These are phyloP conservation scores for Zygosaccharomyces bailii DNA, from an alignment of 805 yeast genomes.

Conservation along the genomic window DNA sequence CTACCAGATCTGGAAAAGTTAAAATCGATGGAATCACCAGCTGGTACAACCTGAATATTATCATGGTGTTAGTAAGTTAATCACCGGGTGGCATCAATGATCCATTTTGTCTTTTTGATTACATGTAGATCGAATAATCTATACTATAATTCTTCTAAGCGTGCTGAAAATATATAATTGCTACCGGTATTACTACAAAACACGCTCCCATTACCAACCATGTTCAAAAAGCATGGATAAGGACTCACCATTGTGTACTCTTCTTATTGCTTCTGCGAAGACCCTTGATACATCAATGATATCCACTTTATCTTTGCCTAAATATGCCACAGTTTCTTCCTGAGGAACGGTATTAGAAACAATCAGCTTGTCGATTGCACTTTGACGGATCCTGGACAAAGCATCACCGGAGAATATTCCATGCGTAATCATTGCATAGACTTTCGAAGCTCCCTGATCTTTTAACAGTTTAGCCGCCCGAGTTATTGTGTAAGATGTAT, in stretches of 20 bases:
- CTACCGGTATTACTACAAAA: constrained; percentile 1
- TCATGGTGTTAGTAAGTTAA: no score
- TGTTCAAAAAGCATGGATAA: constrained; percentile 91
- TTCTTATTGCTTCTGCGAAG: constrained; percentile 90
- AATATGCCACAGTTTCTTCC: constrained; percentile 45
- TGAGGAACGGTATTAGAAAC: constrained; percentile 94
- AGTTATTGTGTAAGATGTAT: constrained; percentile 87
- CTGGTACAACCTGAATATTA: background rate
- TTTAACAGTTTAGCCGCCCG: constrained; percentile 89
- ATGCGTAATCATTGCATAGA: constrained; percentile 86
- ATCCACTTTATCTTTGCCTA: constrained; percentile 59
- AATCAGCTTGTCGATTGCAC: constrained; percentile 76
- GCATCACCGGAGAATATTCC: constrained; percentile 95
- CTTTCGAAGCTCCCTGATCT: constrained; percentile 86
- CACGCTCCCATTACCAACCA: constrained; percentile 39
- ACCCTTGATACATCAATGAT: constrained; percentile 84
- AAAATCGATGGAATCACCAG: background rate
- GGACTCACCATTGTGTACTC: constrained; percentile 96
- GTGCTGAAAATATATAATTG: background rate
- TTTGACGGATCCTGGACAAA: constrained; percentile 57
- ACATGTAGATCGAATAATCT: background rate
- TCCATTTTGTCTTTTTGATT: background rate
- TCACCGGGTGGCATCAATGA: no score
- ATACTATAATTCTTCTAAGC: background rate
- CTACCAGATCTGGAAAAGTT: background rate